Evolutionary conservation across 2,329 filamentous ascomycete genomes (phyloP), one percentile per base, ranked within the genome.

Genomic region (Apiospora kogelbergensis): DNA sequence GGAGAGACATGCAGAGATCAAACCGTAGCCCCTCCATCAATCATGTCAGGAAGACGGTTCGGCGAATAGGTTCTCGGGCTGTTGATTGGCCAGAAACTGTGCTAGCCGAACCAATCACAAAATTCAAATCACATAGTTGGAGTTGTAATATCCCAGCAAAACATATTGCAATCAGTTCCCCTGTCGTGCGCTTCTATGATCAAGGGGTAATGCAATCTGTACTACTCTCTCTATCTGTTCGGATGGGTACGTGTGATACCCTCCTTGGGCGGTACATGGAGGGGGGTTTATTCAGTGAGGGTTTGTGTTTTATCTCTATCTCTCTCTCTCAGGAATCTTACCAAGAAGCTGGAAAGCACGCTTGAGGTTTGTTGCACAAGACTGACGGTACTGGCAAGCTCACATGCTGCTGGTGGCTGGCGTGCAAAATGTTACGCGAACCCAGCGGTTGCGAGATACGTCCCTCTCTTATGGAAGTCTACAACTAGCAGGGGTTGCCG

Each of bases 1-100:
- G 75, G 75, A 76, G 74, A 79, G 76, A 79, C 76, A 77, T 76
- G 74, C 74, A 76, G 73, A 68, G 71, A 69, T 46, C 63, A 67
- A 64, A 33, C 48, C 26, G 17, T 33, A 11, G 53, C 53, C 30
- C 66, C 67, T 66, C 68, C 53, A 67, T 71, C 66, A n/a, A n/a
- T n/a, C 67, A 46, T 57, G 44, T 70, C 69, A 72, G 69, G 71
- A 66, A 57, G 40, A 68, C 53, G 37, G 53, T 48, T 44, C 24
- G 46, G 24, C 22, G 57, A 42, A 57, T 30, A 41, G 66, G 44
- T 24, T 30, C 41, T 37, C 40, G n/a, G 42, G 45, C 22, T 57
- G 66, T 10, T 67, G 42, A 70, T 70, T 70, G 70, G 70, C 17
- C 33, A 46, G 42, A 44, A 70, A 65, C 63, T 22, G 1, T 44